Evolutionary conservation across 169 alveolate genomes (phyloP).

Genomic region (Plasmodium ovale): DNA sequence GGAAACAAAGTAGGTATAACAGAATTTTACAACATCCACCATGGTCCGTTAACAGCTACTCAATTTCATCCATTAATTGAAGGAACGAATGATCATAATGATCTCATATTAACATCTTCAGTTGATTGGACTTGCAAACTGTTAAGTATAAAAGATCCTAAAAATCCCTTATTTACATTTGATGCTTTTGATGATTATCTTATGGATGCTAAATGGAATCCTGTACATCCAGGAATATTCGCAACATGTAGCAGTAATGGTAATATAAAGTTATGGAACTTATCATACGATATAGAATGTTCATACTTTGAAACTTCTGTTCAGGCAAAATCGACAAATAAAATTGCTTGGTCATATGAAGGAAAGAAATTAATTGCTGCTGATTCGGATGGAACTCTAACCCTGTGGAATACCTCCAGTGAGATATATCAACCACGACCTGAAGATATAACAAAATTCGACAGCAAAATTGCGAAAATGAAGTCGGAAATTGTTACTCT

Average conservation of each 20-base stretch:
- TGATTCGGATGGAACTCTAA: constrained; percentile 36
- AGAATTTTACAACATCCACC: constrained; percentile 80
- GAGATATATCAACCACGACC: constrained; percentile 68
- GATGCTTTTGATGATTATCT: constrained; percentile 87
- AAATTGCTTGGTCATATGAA: constrained; percentile 73
- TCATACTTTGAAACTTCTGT: constrained; percentile 39
- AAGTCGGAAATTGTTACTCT: not conserved
- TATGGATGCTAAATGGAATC: constrained; percentile 90
- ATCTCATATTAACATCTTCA: constrained; percentile 86
- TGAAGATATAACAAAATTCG: constrained; percentile 53
- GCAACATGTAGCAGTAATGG: constrained; percentile 70
- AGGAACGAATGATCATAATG: constrained; percentile 79
- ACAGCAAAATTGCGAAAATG: constrained; percentile 5
- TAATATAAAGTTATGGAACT: constrained; percentile 39
- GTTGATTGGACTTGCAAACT: constrained; percentile 91
- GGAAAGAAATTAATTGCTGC: constrained; percentile 67
- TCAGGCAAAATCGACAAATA: constrained; percentile 32
- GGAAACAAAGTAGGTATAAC: constrained; percentile 79
- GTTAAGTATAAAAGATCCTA: constrained; percentile 84
- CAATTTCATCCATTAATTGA: constrained; percentile 83
- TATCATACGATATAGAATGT: constrained; percentile 41
- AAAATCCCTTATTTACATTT: constrained; percentile 80
- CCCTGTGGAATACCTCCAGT: constrained; percentile 62
- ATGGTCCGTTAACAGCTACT: constrained; percentile 85
- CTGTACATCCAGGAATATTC: constrained; percentile 59